A percentile compares a stretch with the other conserved stretches of the same genome.
phyloP scores from a whole-genome alignment of 1,139 yeast genomes.

The Diutina scorzettiae region DNA sequence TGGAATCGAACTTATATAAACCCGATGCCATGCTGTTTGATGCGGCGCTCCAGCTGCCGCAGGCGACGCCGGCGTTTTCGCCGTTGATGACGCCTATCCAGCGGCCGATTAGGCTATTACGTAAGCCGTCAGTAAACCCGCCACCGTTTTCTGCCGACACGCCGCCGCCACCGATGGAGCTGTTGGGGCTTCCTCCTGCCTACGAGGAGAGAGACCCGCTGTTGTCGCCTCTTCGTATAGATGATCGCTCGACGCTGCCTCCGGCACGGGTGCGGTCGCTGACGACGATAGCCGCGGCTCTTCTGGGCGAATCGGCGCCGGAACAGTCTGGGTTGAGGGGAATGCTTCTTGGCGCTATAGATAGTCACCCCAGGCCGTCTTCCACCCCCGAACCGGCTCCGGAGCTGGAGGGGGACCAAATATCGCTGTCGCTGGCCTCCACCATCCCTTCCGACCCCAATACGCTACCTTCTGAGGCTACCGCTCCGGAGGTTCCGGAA shows the following conservation, averaged over 20 bases:
- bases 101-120: constrained; percentile 24
- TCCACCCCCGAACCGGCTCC: too few species aligned
- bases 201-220: constrained; percentile 18
- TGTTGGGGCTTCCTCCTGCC: constrained; percentile 27
- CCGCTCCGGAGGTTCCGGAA: not conserved
- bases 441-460: not conserved
- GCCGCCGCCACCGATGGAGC: constrained; percentile 15
- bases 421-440: not conserved
- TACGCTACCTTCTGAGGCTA: not conserved
- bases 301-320: not conserved
- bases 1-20: constrained; percentile 49
- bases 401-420: too few species aligned
- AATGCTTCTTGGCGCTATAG: not conserved
- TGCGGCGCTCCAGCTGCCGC: constrained; percentile 13
- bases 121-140: constrained; percentile 29
- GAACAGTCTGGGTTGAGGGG: not conserved
- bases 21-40: constrained; percentile 27
- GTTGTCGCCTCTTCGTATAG: constrained; percentile 6
- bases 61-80: constrained; percentile 18
- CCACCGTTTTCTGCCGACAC: constrained; percentile 29
- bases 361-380: too few species aligned
- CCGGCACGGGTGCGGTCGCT: not conserved
- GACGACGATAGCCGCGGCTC: constrained; percentile 1
- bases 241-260: constrained; percentile 12
- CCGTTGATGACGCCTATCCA: constrained; percentile 25